These are phyloP conservation scores for Rhizopogon rudus DNA, from an alignment of 768 basidiomycete species.

Conservation along the genomic window DNA sequence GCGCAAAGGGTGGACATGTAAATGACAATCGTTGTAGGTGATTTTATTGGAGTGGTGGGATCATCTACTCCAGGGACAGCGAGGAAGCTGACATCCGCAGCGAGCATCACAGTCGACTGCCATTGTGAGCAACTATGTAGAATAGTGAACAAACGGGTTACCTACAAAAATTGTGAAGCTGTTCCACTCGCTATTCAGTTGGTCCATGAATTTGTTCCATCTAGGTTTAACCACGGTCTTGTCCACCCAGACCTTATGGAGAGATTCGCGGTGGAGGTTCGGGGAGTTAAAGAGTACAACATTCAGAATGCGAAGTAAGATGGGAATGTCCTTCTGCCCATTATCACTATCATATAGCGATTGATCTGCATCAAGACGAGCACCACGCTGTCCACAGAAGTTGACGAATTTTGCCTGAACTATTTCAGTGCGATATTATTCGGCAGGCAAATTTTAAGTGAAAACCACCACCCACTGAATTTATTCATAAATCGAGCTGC, in stretches of 20 bases:
- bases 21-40: constrained; percentile 27
- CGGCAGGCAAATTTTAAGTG: background rate
- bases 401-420: constrained; percentile 27
- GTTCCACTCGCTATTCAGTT: constrained; percentile 41
- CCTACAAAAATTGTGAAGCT: constrained; percentile 45
- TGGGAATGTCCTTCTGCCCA: background rate
- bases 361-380: constrained; percentile 26
- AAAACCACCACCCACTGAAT: constrained; percentile 1
- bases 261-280: constrained; percentile 33
- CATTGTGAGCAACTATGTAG: background rate
- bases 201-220: constrained; percentile 37
- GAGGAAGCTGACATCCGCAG: constrained; percentile 50
- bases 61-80: constrained; percentile 39
- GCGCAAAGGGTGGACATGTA: constrained; percentile 34
- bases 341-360: constrained; percentile 14
- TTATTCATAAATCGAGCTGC: constrained; percentile 4
- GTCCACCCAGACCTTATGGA: constrained; percentile 44
- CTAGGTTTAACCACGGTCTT: constrained; percentile 29
- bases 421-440: constrained; percentile 3
- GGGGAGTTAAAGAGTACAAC: constrained; percentile 41
- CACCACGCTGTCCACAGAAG: constrained; percentile 32
- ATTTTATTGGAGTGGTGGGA: constrained; percentile 2
- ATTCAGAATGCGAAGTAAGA: background rate
- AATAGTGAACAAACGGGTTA: background rate
- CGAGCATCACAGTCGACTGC: constrained; percentile 46